phyloP scores from a whole-genome alignment of 306 rosid genomes.

The Castanopsis chinensis region DNA sequence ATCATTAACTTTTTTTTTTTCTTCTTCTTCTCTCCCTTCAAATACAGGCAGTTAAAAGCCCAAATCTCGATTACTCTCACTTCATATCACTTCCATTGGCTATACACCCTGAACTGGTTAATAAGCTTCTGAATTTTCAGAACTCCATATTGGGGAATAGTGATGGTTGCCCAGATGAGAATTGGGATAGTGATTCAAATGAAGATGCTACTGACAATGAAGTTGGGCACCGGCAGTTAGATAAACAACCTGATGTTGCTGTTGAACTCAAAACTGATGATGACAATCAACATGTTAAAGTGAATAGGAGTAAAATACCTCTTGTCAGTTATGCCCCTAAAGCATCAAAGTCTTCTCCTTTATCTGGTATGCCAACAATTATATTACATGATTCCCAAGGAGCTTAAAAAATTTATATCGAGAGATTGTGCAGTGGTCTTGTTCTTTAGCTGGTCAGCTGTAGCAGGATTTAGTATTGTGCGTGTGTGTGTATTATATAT shows the following conservation, averaged over 20 bases:
- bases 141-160: constrained; percentile 55
- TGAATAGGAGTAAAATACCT: constrained; percentile 54
- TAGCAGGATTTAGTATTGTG: not conserved
- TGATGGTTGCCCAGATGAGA: constrained; percentile 37
- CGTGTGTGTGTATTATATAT: not conserved
- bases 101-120: constrained; percentile 76
- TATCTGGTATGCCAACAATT: constrained; percentile 53
- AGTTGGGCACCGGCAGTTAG: constrained; percentile 41
- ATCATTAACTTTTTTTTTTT: not conserved
- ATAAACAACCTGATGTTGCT: constrained; percentile 52
- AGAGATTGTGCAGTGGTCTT: constrained; percentile 16
- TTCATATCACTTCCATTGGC: constrained; percentile 97
- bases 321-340: constrained; percentile 64
- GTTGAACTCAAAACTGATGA: constrained; percentile 53
- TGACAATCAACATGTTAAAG: constrained; percentile 44
- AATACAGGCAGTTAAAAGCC: constrained; percentile 67
- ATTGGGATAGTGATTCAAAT: constrained; percentile 40
- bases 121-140: constrained; percentile 75
- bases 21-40: not conserved
- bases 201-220: constrained; percentile 43
- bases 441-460: constrained; percentile 9
- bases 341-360: constrained; percentile 45
- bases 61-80: constrained; percentile 82
- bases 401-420: constrained; percentile 10
- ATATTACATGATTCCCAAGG: constrained; percentile 5